Conservation (phyloP, 495 filamentous ascomycete genomes). For the Penicillium mononematosum region DNA sequence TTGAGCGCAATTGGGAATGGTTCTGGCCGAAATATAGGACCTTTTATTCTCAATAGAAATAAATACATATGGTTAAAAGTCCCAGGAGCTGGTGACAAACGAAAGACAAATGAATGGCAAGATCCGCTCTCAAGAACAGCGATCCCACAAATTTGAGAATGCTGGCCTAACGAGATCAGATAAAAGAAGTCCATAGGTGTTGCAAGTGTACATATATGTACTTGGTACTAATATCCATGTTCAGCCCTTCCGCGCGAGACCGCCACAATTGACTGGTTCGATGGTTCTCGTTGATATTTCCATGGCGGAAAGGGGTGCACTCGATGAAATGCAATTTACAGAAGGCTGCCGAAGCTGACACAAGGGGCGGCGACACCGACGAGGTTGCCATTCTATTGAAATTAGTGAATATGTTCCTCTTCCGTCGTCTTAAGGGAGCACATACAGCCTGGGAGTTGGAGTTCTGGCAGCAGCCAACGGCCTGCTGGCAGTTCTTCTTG, state of each 20-base stretch:
- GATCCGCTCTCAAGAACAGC: constrained; percentile 1
- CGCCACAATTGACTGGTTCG: constrained; percentile 1
- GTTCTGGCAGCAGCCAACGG: constrained; percentile 50
- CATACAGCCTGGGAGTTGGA: constrained; percentile 30
- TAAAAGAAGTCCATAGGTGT: constrained; percentile 8
- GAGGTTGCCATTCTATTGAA: constrained; percentile 31
- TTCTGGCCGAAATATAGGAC: not conserved
- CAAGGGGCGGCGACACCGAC: constrained; percentile 47
- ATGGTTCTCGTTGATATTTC: constrained; percentile 2
- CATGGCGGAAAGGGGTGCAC: not conserved
- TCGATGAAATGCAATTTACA: constrained; percentile 31
- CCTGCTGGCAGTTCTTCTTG: constrained; percentile 48
- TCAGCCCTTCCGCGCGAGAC: constrained; percentile 2
- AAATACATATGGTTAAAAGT: constrained; percentile 18
- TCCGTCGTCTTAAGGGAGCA: not conserved
- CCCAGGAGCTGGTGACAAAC: constrained; percentile 16
- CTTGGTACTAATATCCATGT: constrained; percentile 10
- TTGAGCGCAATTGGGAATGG: not conserved
- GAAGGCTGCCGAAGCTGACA: constrained; percentile 39
- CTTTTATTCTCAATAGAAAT: constrained; percentile 15
- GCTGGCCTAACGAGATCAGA: constrained; percentile 3
- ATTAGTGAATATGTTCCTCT: not conserved
- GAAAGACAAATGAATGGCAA: constrained; percentile 23
- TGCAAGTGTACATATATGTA: constrained; percentile 21
- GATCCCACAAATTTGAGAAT: not conserved